These are phyloP conservation scores for Crassisporium funariophilum DNA, from an alignment of 768 basidiomycete genomes.

Conservation along the genomic window DNA sequence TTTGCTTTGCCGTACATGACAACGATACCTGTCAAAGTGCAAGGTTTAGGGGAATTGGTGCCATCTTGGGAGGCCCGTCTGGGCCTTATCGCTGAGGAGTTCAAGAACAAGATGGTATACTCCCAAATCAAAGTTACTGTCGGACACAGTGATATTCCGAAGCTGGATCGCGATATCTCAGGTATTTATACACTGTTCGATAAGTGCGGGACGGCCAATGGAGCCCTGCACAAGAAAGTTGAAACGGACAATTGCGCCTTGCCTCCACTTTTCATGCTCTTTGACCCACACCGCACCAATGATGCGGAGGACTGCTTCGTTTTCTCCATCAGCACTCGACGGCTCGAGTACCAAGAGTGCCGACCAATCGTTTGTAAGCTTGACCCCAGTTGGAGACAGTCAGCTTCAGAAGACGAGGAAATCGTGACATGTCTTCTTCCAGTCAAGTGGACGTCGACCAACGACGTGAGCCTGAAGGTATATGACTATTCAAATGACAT, in stretches of 20 bases:
- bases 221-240: conserved; percentile 73
- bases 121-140: conserved; percentile 68
- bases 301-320: conserved; percentile 79
- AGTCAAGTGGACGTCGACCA: conserved; percentile 60
- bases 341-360: conserved; percentile 81
- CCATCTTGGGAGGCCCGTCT: conserved; percentile 86
- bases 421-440: conserved; percentile 61
- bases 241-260: conserved; percentile 44
- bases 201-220: conserved; percentile 88
- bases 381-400: conserved; percentile 79
- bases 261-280: conserved; percentile 76
- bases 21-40: conserved; percentile 59
- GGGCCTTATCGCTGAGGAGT: conserved; percentile 66
- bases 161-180: conserved; percentile 79
- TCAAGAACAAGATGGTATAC: conserved; percentile 68
- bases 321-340: conserved; percentile 76
- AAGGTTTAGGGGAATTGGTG: conserved; percentile 67
- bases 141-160: conserved; percentile 40
- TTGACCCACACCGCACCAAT: conserved; percentile 85
- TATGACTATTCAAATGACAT: conserved; percentile 17
- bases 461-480: conserved; percentile 57
- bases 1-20: conserved; percentile 70
- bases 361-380: conserved; percentile 78
- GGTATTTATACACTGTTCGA: conserved; percentile 80
- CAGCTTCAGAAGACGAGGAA: conserved; percentile 47